These are phyloP conservation scores for Dactylellina leptospora DNA, from an alignment of 2,329 filamentous ascomycete species.

Conservation along the genomic window DNA sequence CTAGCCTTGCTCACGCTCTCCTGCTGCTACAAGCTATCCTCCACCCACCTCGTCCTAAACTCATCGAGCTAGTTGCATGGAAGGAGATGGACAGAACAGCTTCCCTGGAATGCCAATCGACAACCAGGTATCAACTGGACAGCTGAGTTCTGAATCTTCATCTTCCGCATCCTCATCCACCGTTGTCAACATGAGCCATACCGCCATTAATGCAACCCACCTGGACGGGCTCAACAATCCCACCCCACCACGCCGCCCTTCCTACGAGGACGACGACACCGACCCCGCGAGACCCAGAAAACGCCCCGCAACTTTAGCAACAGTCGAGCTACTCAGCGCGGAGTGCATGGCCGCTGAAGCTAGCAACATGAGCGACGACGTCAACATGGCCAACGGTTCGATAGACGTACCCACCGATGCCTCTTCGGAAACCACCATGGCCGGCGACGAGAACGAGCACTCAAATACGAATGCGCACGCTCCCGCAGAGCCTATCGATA, in stretches of 20 bases:
- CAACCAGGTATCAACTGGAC: constrained; percentile 50
- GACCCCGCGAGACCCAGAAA: constrained; percentile 53
- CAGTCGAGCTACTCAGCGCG: constrained; percentile 49
- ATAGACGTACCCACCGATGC: constrained; percentile 21
- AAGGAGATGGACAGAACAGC: constrained; percentile 53
- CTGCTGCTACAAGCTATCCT: constrained; percentile 13
- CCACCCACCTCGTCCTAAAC: not conserved
- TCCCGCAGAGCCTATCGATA: constrained; percentile 11
- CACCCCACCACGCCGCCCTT: constrained; percentile 47
- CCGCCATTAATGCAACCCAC: constrained; percentile 44
- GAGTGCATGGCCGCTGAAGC: constrained; percentile 50
- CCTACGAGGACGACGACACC: constrained; percentile 52
- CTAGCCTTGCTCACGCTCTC: not conserved
- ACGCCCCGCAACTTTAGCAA: constrained; percentile 48
- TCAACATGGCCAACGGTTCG: constrained; percentile 40
- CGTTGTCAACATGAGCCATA: constrained; percentile 46
- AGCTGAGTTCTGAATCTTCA: constrained; percentile 47
- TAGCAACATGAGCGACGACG: constrained; percentile 31
- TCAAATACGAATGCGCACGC: constrained; percentile 5
- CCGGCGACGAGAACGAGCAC: constrained; percentile 35
- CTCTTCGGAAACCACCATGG: constrained; percentile 44
- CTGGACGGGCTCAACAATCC: constrained; percentile 49
- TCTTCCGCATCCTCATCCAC: constrained; percentile 39
- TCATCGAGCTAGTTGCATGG: constrained; percentile 45
- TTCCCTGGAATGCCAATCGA: constrained; percentile 53